Percentiles rank a stretch among this genome's conserved stretches.
These are phyloP conservation scores for Mycena citricolor DNA, from an alignment of 1,284 basidiomycete species.

Conservation along the genomic window DNA sequence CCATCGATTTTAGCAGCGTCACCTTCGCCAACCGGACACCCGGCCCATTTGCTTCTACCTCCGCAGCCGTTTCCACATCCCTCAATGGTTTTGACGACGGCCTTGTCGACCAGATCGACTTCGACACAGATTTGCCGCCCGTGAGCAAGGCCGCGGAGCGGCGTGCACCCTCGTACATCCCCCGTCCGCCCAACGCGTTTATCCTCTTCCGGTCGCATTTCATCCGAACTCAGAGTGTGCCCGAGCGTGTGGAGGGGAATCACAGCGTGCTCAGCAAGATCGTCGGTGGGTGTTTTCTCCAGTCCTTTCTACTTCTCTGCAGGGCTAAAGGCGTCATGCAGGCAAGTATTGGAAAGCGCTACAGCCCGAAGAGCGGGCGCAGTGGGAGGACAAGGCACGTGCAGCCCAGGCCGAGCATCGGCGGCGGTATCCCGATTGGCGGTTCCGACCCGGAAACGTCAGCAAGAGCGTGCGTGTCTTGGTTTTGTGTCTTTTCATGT, in stretches of 20 bases:
- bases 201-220: constrained; percentile 24
- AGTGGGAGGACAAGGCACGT: constrained; percentile 23
- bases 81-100: not conserved
- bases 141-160: not conserved
- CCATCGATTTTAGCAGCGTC: constrained; percentile 16
- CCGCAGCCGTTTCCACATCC: not conserved
- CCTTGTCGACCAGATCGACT: too few relatives aligned
- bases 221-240: constrained; percentile 21
- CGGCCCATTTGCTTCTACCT: not conserved
- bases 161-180: constrained; percentile 19
- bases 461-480: constrained; percentile 14
- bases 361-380: constrained; percentile 15
- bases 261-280: constrained; percentile 22
- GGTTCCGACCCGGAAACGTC: constrained; percentile 20
- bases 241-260: constrained; percentile 20
- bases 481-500: not conserved
- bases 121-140: too few relatives aligned
- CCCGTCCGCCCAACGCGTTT: constrained; percentile 25
- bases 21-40: constrained; percentile 5
- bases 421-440: constrained; percentile 22
- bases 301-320: not conserved
- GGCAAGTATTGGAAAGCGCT: constrained; percentile 22
- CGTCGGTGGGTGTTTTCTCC: constrained; percentile 13
- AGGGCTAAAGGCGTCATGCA: not conserved
- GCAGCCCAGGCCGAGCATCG: constrained; percentile 23